Percentiles rank a stretch among this genome's conserved stretches.
phyloP scores from a whole-genome alignment of 129 eudicot genomes.

The Chrysanthemum makinoi region DNA sequence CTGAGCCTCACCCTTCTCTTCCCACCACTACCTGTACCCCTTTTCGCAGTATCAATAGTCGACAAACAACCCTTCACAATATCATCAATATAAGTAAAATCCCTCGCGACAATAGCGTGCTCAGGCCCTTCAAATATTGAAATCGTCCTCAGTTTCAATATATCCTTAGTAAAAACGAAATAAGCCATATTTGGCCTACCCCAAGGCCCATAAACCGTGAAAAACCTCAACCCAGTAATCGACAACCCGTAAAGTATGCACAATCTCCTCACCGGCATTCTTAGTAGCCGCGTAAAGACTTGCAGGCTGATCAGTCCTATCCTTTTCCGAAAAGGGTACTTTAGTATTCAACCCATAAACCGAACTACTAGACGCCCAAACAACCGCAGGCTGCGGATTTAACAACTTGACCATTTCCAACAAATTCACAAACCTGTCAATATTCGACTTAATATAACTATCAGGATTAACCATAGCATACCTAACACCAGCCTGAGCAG shows the following conservation, averaged over 20 bases:
- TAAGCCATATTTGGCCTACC: constrained; percentile 81
- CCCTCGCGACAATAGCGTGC: constrained; percentile 56
- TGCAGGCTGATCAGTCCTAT: constrained; percentile 62
- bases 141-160: constrained; percentile 48
- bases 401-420: constrained; percentile 49
- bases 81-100: constrained; percentile 73
- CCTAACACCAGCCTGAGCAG: constrained; percentile 68
- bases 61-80: constrained; percentile 63
- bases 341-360: constrained; percentile 66
- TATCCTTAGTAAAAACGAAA: constrained; percentile 60
- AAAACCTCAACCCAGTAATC: constrained; percentile 54
- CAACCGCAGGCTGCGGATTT: constrained; percentile 55
- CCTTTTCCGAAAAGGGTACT: constrained; percentile 63
- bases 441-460: constrained; percentile 46
- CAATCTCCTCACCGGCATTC: constrained; percentile 74
- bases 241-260: constrained; percentile 63
- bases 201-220: constrained; percentile 78
- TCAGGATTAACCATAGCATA: constrained; percentile 64
- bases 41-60: constrained; percentile 55
- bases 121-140: constrained; percentile 49
- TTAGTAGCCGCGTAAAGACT: constrained; percentile 70
- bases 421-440: constrained; percentile 52
- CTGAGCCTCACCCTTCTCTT: constrained; percentile 54
- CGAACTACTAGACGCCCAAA: constrained; percentile 73
- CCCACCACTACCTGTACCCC: constrained; percentile 61